These are phyloP conservation scores for Phytopythium cucurbitacearum DNA, from an alignment of 352 stramenopile genomes.

Conservation along the genomic window DNA sequence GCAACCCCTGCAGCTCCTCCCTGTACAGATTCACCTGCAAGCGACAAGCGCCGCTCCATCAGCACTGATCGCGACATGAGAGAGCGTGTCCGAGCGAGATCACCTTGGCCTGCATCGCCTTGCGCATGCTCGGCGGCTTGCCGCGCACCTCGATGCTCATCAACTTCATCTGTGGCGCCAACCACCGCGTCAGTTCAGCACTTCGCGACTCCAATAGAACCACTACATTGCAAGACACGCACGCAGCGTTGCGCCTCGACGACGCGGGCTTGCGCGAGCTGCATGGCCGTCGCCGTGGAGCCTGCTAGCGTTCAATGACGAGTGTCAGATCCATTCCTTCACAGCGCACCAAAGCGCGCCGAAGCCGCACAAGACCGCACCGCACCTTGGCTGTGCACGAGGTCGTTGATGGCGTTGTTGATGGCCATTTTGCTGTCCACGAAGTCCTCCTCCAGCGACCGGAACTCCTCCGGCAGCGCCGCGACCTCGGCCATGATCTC, in stretches of 20 bases:
- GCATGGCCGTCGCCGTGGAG: constrained; percentile 30
- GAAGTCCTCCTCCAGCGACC: constrained; percentile 73
- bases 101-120: constrained; percentile 74
- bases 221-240: constrained; percentile 6
- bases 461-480: constrained; percentile 53
- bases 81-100: neutral
- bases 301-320: constrained; percentile 12
- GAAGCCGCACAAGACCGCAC: neutral
- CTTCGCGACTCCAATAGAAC: neutral
- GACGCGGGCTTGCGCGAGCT: constrained; percentile 55
- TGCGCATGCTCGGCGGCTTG: constrained; percentile 47
- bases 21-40: constrained; percentile 61
- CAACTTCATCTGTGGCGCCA: constrained; percentile 51
- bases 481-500: constrained; percentile 18
- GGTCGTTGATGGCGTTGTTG: constrained; percentile 72
- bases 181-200: neutral
- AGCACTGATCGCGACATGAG: neutral
- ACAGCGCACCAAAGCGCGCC: neutral
- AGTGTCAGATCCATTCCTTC: constrained; percentile 4
- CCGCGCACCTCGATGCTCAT: constrained; percentile 77
- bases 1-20: constrained; percentile 62
- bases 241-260: constrained; percentile 75
- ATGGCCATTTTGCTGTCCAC: constrained; percentile 80
- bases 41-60: neutral
- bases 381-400: constrained; percentile 43